Conservation (phyloP, 257 asterid genomes). For the Cordia subcordata region DNA sequence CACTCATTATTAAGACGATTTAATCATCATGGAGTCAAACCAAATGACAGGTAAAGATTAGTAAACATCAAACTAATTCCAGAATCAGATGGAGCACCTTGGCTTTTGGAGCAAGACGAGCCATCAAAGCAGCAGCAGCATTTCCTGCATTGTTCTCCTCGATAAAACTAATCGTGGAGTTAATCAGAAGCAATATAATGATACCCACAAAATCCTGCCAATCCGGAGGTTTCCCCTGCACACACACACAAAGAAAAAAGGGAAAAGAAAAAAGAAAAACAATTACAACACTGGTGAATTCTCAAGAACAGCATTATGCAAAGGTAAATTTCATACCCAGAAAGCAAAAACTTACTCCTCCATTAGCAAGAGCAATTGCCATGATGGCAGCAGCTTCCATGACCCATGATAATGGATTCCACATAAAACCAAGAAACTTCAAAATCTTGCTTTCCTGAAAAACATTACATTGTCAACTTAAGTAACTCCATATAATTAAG, state of each 20-base stretch:
- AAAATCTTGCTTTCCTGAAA: slow-evolving; percentile 84
- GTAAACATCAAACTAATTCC: neutral
- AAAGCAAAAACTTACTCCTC: slow-evolving; percentile 62
- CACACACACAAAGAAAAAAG: too few relatives aligned
- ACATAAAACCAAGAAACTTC: slow-evolving; percentile 95
- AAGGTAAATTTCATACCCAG: slow-evolving; percentile 1
- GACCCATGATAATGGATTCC: slow-evolving; percentile 99
- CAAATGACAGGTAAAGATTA: neutral
- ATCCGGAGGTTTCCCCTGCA: slow-evolving; percentile 96
- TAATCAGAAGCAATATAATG: slow-evolving; percentile 76
- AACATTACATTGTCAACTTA: slow-evolving; percentile 6
- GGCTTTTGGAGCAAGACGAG: slow-evolving; percentile 94
- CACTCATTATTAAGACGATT: neutral
- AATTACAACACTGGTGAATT: neutral
- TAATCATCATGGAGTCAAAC: neutral
- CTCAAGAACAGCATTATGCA: neutral
- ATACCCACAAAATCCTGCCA: slow-evolving; percentile 99
- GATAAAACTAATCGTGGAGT: slow-evolving; percentile 91
- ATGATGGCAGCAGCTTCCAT: slow-evolving; percentile 99
- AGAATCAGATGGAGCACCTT: slow-evolving; percentile 33
- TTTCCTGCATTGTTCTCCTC: slow-evolving; percentile 99
- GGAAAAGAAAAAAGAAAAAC: slow-evolving; percentile 2
- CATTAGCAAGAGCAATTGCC: slow-evolving; percentile 99
- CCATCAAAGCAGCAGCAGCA: slow-evolving; percentile 99
- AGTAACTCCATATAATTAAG: neutral